A percentile compares a stretch with the other conserved stretches of the same genome.
Conservation (phyloP, 2,329 filamentous ascomycete species). For the Trichoderma sp. region DNA sequence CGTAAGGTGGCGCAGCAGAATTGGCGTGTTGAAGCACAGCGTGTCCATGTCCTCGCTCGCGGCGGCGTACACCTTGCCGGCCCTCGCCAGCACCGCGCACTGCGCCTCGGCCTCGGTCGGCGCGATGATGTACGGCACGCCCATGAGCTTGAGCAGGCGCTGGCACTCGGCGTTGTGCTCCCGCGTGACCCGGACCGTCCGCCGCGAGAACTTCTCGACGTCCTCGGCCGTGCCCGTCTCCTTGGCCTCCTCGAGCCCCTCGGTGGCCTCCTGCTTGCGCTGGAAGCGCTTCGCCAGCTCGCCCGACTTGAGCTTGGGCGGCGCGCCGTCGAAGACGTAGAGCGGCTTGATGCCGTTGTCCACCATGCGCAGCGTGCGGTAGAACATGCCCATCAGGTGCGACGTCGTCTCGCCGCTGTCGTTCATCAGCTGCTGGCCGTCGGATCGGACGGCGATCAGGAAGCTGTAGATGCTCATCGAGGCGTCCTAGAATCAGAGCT, state of each 20-base stretch:
- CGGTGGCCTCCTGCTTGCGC: constrained; percentile 88
- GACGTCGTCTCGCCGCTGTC: constrained; percentile 96
- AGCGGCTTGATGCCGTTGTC: constrained; percentile 99
- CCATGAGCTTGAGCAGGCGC: constrained; percentile 88
- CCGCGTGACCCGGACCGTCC: constrained; percentile 91
- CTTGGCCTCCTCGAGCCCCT: constrained; percentile 90
- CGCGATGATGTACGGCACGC: constrained; percentile 90
- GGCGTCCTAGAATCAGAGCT: constrained; percentile 39
- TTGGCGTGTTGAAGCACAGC: constrained; percentile 89
- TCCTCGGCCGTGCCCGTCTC: constrained; percentile 96
- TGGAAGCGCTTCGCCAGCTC: constrained; percentile 96
- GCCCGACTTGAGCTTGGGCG: constrained; percentile 95
- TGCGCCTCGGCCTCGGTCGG: constrained; percentile 98
- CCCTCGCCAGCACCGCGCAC: constrained; percentile 84
- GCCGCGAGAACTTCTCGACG: constrained; percentile 94
- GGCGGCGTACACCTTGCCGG: constrained; percentile 94
- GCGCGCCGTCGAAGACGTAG: constrained; percentile 96
- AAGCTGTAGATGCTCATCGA: constrained; percentile 99
- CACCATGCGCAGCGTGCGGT: constrained; percentile 95
- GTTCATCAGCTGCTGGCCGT: constrained; percentile 93
- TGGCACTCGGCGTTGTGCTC: constrained; percentile 98
- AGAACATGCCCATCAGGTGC: constrained; percentile 99
- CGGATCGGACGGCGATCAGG: constrained; percentile 93
- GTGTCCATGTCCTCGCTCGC: constrained; percentile 99
- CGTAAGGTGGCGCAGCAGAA: constrained; percentile 87